phyloP scores from a whole-genome alignment of 148 eudicot genomes.

The Limonium bicolor region DNA sequence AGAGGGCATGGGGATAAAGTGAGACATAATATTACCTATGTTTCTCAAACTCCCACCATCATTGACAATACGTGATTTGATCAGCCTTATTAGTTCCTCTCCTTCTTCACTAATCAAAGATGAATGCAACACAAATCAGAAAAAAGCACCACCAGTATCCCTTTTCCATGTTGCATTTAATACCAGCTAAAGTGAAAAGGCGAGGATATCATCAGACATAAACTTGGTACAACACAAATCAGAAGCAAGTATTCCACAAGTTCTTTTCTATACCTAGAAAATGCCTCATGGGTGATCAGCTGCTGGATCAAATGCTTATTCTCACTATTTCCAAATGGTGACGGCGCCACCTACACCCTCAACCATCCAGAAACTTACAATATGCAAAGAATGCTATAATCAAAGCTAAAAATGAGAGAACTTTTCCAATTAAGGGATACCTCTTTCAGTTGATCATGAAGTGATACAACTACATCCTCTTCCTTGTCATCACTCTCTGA shows the following conservation, averaged over 20 bases:
- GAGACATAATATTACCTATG: constrained; percentile 11
- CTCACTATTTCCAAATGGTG: constrained; percentile 24
- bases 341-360: constrained; percentile 10
- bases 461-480: too few relatives aligned
- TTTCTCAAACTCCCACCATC: constrained; percentile 10
- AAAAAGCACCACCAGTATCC: not conserved
- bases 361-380: not conserved
- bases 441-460: too few relatives aligned
- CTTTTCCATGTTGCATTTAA: not conserved
- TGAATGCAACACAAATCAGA: constrained; percentile 1
- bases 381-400: too few relatives aligned
- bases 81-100: constrained; percentile 39
- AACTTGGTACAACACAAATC: not conserved
- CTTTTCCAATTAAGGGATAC: too few relatives aligned
- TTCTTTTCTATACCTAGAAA: constrained; percentile 65
- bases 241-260: too few relatives aligned
- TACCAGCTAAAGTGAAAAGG: not conserved
- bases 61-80: constrained; percentile 48
- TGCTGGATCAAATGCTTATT: constrained; percentile 42
- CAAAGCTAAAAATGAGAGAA: too few relatives aligned
- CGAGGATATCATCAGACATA: not conserved
- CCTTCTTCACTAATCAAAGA: constrained; percentile 61
- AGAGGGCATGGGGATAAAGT: too few relatives aligned
- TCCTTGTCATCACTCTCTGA: too few relatives aligned
- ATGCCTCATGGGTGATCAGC: constrained; percentile 54